Conservation (phyloP, 345 rosid species). For the Pistacia vera region DNA sequence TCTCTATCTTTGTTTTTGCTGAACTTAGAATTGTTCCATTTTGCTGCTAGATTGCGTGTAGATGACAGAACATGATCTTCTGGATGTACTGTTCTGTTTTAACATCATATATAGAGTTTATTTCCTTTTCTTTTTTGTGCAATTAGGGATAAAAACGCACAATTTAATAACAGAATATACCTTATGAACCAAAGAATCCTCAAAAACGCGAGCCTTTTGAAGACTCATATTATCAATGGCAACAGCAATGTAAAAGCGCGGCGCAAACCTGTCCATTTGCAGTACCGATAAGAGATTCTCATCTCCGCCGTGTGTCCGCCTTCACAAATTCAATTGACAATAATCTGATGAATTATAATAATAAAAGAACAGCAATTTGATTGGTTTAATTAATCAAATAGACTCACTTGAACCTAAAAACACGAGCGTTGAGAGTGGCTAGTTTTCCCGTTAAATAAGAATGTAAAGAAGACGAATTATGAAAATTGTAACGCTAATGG, state of each 20-base stretch:
- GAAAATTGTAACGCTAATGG: background rate
- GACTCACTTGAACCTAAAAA: conserved; percentile 67
- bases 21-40: no score
- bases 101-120: no score
- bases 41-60: no score
- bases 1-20: no score
- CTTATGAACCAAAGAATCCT: conserved; percentile 49
- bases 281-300: conserved; percentile 42
- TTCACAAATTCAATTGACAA: conserved; percentile 8
- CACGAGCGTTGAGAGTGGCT: conserved; percentile 48
- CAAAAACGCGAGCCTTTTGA: conserved; percentile 77
- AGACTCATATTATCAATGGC: conserved; percentile 95
- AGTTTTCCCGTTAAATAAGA: conserved; percentile 43
- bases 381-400: background rate
- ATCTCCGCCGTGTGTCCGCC: conserved; percentile 99
- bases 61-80: no score
- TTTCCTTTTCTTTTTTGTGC: no score
- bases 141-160: no score
- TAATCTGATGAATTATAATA: background rate
- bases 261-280: conserved; percentile 59
- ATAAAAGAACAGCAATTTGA: background rate
- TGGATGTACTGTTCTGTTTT: no score
- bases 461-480: background rate
- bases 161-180: no score
- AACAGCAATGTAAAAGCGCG: conserved; percentile 83